Evolutionary conservation across 306 rosid genomes (phyloP).

Genomic region (Fragaria nilgerrensis): DNA sequence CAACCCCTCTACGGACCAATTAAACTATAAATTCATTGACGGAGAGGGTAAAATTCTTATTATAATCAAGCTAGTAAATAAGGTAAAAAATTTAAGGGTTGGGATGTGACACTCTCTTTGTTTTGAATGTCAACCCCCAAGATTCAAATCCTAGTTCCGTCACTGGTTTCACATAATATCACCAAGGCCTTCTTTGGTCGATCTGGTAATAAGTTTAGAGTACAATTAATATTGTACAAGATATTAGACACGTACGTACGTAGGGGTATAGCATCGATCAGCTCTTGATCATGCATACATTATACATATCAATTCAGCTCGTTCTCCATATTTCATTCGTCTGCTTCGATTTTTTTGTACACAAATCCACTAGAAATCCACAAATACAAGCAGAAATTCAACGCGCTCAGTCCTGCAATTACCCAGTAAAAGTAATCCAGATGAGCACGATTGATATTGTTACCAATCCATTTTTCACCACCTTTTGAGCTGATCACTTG

Average conservation of each 20-base stretch:
- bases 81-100: too few relatives aligned
- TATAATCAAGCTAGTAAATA: too few relatives aligned
- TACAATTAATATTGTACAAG: background rate
- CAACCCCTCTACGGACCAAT: too few relatives aligned
- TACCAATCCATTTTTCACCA: constrained; percentile 53
- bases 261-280: background rate
- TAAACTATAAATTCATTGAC: too few relatives aligned
- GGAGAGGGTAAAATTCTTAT: too few relatives aligned
- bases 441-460: constrained; percentile 59
- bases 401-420: constrained; percentile 53
- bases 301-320: background rate
- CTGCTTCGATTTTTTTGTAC: constrained; percentile 45
- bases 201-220: too few relatives aligned
- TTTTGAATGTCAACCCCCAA: too few relatives aligned
- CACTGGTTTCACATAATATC: too few relatives aligned
- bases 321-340: constrained; percentile 14
- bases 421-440: constrained; percentile 64
- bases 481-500: constrained; percentile 27
- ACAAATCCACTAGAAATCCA: constrained; percentile 48
- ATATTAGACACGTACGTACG: background rate
- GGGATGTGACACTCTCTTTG: too few relatives aligned
- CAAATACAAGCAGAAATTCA: constrained; percentile 42
- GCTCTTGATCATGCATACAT: background rate
- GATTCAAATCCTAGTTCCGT: too few relatives aligned
- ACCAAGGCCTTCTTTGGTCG: too few relatives aligned